Conservation (phyloP, 2,329 filamentous ascomycete genomes). For the Aspergillus viridinutans region DNA sequence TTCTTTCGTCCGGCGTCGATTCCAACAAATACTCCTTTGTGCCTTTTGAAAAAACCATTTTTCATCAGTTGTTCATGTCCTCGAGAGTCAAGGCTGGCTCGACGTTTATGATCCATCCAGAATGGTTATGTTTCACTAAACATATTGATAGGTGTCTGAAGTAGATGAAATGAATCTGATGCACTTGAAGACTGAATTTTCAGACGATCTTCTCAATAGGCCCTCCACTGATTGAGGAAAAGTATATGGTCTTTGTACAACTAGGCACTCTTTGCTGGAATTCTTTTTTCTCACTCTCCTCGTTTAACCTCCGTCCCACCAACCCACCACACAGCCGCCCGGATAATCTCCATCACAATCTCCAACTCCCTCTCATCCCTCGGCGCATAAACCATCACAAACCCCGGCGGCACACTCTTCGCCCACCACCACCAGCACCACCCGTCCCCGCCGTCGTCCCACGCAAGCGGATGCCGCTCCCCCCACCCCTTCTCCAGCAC, state of each 20-base stretch:
- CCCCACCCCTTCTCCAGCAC: slow-evolving; percentile 76
- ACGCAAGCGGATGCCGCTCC: slow-evolving; percentile 55
- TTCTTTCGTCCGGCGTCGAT: slow-evolving; percentile 31
- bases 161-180: background rate
- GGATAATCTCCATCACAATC: slow-evolving; percentile 64
- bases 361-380: slow-evolving; percentile 64
- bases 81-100: slow-evolving; percentile 8
- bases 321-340: slow-evolving; percentile 67
- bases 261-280: no score
- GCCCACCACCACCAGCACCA: slow-evolving; percentile 62
- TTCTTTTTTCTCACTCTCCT: no score
- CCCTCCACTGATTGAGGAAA: background rate
- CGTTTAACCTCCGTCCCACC: slow-evolving; percentile 12
- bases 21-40: slow-evolving; percentile 22
- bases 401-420: slow-evolving; percentile 67
- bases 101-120: slow-evolving; percentile 13
- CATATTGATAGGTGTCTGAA: background rate
- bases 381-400: slow-evolving; percentile 80
- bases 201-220: background rate
- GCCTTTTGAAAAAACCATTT: slow-evolving; percentile 22
- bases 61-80: slow-evolving; percentile 5
- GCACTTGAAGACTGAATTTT: background rate
- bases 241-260: background rate
- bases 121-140: slow-evolving; percentile 6
- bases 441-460: slow-evolving; percentile 40